These are phyloP conservation scores for Epipyxis sp. DNA, from an alignment of 108 stramenopile species.

Conservation along the genomic window DNA sequence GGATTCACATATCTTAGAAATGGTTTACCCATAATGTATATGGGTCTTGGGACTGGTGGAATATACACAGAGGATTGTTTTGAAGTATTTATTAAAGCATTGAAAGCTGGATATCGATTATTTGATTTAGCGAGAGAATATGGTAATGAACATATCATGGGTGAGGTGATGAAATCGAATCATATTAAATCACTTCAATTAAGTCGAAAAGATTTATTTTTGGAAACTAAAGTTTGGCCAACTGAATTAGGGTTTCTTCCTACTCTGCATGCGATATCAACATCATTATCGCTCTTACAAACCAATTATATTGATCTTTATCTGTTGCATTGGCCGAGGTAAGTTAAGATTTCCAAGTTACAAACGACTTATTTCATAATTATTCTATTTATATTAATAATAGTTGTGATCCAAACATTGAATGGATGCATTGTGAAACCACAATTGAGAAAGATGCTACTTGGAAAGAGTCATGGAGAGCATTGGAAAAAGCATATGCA, in stretches of 20 bases:
- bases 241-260: conserved; percentile 49
- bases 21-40: not conserved
- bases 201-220: conserved; percentile 69
- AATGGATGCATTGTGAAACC: conserved; percentile 30
- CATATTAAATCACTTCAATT: not conserved
- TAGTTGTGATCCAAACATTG: conserved; percentile 18
- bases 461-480: not conserved
- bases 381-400: too few relatives aligned
- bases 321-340: conserved; percentile 75
- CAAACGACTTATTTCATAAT: too few relatives aligned
- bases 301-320: conserved; percentile 82
- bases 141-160: conserved; percentile 10
- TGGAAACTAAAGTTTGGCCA: conserved; percentile 77
- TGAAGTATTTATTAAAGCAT: not conserved
- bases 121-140: conserved; percentile 33
- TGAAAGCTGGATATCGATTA: not conserved
- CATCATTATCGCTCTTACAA: conserved; percentile 69
- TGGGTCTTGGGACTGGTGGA: conserved; percentile 26
- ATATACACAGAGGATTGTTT: not conserved
- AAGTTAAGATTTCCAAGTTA: too few relatives aligned
- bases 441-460: not conserved
- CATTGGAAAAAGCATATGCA: not conserved
- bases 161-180: not conserved
- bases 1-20: not conserved
- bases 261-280: conserved; percentile 77